phyloP scores from a whole-genome alignment of 805 yeast genomes.

The Yamadazyma sp. region DNA sequence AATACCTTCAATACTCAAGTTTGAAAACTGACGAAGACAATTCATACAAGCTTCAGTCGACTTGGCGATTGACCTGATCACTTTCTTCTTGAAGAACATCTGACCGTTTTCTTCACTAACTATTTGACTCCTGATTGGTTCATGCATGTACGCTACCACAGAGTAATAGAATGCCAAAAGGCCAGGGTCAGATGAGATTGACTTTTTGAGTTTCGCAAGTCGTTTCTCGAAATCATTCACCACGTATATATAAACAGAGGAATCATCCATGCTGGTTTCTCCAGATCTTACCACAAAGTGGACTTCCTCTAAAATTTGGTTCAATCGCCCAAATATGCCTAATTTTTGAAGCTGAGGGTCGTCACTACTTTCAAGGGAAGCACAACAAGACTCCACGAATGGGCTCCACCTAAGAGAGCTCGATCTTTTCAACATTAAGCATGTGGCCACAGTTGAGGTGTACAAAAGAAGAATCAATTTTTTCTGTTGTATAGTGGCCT shows the following conservation, averaged over 20 bases:
- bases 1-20: constrained; percentile 45
- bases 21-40: constrained; percentile 49
- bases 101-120: constrained; percentile 15
- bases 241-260: constrained; percentile 37
- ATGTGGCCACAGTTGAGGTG: constrained; percentile 59
- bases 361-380: constrained; percentile 40
- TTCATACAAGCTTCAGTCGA: constrained; percentile 56
- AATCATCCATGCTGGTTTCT: constrained; percentile 21
- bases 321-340: constrained; percentile 59
- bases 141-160: constrained; percentile 66
- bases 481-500: constrained; percentile 41
- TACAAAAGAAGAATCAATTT: constrained; percentile 59
- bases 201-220: constrained; percentile 39
- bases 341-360: constrained; percentile 38
- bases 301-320: constrained; percentile 60
- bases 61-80: constrained; percentile 45
- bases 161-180: constrained; percentile 46
- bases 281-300: constrained; percentile 48
- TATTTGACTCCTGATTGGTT: constrained; percentile 43
- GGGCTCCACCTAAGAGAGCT: constrained; percentile 63
- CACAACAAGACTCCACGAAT: constrained; percentile 62
- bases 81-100: constrained; percentile 19
- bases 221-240: constrained; percentile 50
- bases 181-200: constrained; percentile 23
- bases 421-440: constrained; percentile 64